Evolutionary conservation across 768 basidiomycete genomes (phyloP).

Genomic region (Daedaleopsis sinensis): DNA sequence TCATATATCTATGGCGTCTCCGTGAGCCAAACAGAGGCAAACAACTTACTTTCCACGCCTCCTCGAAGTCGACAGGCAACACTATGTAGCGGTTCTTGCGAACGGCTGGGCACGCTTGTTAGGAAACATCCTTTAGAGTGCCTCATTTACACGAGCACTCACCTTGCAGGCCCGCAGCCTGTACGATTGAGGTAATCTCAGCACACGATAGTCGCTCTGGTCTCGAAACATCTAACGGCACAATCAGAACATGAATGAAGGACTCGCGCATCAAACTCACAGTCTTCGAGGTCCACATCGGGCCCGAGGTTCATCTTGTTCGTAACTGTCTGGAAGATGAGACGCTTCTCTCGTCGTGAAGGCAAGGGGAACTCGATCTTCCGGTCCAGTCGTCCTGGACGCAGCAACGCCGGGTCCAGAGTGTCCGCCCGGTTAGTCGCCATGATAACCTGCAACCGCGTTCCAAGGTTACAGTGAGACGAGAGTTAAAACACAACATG

Average conservation of each 20-base stretch:
- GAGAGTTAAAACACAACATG: neutral
- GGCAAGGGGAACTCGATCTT: slow-evolving; percentile 99
- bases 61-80: slow-evolving; percentile 96
- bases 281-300: slow-evolving; percentile 98
- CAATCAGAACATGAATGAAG: slow-evolving; percentile 13
- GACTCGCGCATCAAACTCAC: slow-evolving; percentile 49
- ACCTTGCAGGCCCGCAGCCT: slow-evolving; percentile 98
- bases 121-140: neutral
- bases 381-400: slow-evolving; percentile 95
- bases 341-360: slow-evolving; percentile 89
- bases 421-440: slow-evolving; percentile 99
- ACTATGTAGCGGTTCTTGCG: slow-evolving; percentile 99
- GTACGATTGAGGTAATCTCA: slow-evolving; percentile 93
- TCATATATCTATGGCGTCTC: slow-evolving; percentile 28
- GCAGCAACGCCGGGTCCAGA: slow-evolving; percentile 93
- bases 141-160: slow-evolving; percentile 3
- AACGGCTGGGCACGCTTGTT: slow-evolving; percentile 60
- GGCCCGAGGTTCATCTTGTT: slow-evolving; percentile 97
- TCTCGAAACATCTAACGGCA: slow-evolving; percentile 82
- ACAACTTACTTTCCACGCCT: slow-evolving; percentile 96
- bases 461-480: neutral
- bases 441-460: slow-evolving; percentile 86
- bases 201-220: slow-evolving; percentile 96
- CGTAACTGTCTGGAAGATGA: slow-evolving; percentile 98
- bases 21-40: slow-evolving; percentile 51